A percentile compares a stretch with the other conserved stretches of the same genome.
Evolutionary conservation across 169 alveolate genomes (phyloP).

Genomic region (Neospora caninum): DNA sequence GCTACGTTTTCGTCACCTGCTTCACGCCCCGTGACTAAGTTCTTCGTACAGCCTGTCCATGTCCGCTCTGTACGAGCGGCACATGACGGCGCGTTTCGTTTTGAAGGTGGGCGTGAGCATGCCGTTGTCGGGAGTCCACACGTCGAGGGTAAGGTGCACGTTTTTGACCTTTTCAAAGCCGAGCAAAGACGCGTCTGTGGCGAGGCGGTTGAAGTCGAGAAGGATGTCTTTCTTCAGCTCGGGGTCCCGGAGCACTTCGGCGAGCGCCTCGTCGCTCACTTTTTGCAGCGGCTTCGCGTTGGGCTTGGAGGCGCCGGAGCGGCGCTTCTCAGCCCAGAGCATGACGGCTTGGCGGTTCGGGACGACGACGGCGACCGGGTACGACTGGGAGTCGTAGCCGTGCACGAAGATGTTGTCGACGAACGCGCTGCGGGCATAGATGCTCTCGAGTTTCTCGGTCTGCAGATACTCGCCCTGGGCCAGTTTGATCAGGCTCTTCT

Average conservation of each 20-base stretch:
- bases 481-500: conserved; percentile 94
- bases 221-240: neutral
- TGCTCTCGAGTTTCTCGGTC: conserved; percentile 91
- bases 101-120: conserved; percentile 72
- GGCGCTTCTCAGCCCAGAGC: conserved; percentile 28
- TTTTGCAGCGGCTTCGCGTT: neutral
- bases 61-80: neutral
- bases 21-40: neutral
- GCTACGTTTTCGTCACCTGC: no score
- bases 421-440: conserved; percentile 76
- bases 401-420: conserved; percentile 87
- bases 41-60: neutral
- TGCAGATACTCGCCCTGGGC: conserved; percentile 95
- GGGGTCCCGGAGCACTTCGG: neutral
- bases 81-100: conserved; percentile 54
- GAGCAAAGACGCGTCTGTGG: conserved; percentile 34
- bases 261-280: neutral
- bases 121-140: conserved; percentile 70
- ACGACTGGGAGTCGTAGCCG: conserved; percentile 78
- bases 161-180: conserved; percentile 59
- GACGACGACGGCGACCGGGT: conserved; percentile 62
- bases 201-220: neutral
- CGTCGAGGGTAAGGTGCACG: conserved; percentile 45
- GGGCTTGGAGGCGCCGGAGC: neutral
- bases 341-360: conserved; percentile 44